Conservation (phyloP, 345 rosid genomes). For the Citrus medica region DNA sequence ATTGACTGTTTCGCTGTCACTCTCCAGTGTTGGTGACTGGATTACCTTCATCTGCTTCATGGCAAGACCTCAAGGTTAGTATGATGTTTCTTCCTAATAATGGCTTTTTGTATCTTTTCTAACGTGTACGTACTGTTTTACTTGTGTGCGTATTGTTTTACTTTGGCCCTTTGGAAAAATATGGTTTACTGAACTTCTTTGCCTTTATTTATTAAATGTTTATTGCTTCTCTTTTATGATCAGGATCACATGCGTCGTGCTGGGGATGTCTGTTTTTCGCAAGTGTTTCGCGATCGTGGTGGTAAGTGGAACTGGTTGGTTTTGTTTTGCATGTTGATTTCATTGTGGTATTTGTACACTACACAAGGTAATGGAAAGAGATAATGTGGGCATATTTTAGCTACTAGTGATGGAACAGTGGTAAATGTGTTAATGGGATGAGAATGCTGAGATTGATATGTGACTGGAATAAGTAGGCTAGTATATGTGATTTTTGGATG, state of each 20-base stretch:
- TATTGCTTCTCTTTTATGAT: not conserved
- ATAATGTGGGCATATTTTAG: not conserved
- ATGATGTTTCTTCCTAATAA: not conserved
- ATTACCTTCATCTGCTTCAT: constrained; percentile 92
- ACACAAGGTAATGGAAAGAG: not conserved
- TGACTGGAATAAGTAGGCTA: not conserved
- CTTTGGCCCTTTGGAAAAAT: not conserved
- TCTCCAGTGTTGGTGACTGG: constrained; percentile 81
- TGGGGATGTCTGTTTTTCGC: constrained; percentile 97
- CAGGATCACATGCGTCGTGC: constrained; percentile 99
- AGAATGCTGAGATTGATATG: not conserved
- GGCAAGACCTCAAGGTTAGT: constrained; percentile 98
- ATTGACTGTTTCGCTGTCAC: constrained; percentile 1
- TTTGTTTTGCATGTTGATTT: not conserved
- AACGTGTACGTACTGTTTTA: not conserved
- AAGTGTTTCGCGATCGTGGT: constrained; percentile 82
- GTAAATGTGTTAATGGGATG: not conserved
- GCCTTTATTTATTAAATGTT: not conserved
- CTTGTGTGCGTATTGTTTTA: not conserved
- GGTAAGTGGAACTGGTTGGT: constrained; percentile 38
- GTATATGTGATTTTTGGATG: not conserved
- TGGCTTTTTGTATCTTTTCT: not conserved
- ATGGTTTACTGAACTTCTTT: not conserved
- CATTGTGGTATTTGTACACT: not conserved
- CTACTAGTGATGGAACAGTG: not conserved